Evolutionary conservation across 2,329 filamentous ascomycete genomes (phyloP).

Genomic region (Fusarium chlamydosporum): DNA sequence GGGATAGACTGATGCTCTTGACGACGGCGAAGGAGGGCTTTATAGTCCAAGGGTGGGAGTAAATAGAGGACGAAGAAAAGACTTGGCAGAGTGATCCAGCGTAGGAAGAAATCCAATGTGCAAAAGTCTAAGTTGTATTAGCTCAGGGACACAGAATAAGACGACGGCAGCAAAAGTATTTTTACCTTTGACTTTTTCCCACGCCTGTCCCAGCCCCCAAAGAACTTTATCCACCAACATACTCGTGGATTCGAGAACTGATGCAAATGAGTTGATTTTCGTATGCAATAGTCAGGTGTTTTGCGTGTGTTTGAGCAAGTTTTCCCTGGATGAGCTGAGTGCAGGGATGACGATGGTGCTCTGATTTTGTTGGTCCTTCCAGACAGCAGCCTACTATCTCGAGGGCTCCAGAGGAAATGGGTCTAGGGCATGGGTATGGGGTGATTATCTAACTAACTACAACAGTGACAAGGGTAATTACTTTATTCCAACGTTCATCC

Average conservation of each 20-base stretch:
- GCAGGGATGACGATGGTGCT: constrained; percentile 25
- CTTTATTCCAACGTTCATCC: constrained; percentile 20
- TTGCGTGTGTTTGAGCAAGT: constrained; percentile 50
- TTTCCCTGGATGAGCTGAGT: constrained; percentile 33
- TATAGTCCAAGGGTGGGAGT: background rate
- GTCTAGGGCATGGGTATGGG: background rate
- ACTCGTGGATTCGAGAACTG: background rate
- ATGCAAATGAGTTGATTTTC: constrained; percentile 5
- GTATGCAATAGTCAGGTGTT: constrained; percentile 19
- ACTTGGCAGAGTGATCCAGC: too few relatives aligned
- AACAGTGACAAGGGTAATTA: background rate
- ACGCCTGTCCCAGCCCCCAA: background rate
- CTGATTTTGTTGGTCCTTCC: constrained; percentile 12
- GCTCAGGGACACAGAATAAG: background rate
- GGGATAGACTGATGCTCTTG: background rate
- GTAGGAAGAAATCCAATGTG: background rate
- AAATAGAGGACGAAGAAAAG: background rate
- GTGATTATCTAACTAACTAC: background rate
- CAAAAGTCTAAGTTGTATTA: constrained; percentile 18
- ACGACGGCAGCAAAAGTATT: constrained; percentile 12
- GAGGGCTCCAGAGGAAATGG: background rate
- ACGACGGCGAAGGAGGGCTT: background rate
- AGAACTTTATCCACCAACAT: background rate
- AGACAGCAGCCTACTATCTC: background rate
- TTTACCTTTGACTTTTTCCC: constrained; percentile 7